These are phyloP conservation scores for Aspergillus neotritici DNA, from an alignment of 2,329 filamentous ascomycete species.

Conservation along the genomic window DNA sequence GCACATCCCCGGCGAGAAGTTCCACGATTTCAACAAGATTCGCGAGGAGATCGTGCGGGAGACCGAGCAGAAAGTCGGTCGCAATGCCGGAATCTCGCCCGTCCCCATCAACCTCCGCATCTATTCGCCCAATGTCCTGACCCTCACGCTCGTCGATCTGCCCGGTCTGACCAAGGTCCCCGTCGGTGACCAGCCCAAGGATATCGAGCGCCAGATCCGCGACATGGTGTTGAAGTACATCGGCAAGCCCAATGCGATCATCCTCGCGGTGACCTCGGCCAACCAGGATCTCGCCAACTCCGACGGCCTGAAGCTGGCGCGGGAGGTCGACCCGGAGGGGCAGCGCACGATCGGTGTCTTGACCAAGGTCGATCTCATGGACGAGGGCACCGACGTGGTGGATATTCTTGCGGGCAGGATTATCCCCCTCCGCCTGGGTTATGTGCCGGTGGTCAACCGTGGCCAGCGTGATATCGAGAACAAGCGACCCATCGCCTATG, in stretches of 20 bases:
- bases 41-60: slow-evolving; percentile 95
- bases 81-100: slow-evolving; percentile 93
- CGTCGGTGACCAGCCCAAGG: slow-evolving; percentile 89
- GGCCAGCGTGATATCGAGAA: slow-evolving; percentile 98
- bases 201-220: slow-evolving; percentile 93
- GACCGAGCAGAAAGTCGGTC: slow-evolving; percentile 92
- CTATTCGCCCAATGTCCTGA: slow-evolving; percentile 97
- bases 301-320: slow-evolving; percentile 89
- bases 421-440: slow-evolving; percentile 88
- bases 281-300: slow-evolving; percentile 99
- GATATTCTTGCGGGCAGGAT: slow-evolving; percentile 97
- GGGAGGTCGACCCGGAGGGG: slow-evolving; percentile 95
- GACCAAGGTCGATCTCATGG: slow-evolving; percentile 98
- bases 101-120: slow-evolving; percentile 96
- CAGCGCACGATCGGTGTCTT: slow-evolving; percentile 97
- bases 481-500: slow-evolving; percentile 86
- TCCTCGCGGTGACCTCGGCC: slow-evolving; percentile 89
- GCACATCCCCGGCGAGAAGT: slow-evolving; percentile 95
- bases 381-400: slow-evolving; percentile 95
- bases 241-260: slow-evolving; percentile 96
- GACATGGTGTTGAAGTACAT: slow-evolving; percentile 99
- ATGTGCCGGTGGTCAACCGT: slow-evolving; percentile 96
- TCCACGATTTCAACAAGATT: slow-evolving; percentile 97
- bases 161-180: slow-evolving; percentile 95
- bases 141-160: slow-evolving; percentile 91